Base-by-base conservation (phyloP, 75 land plant species). In the Picea glauca region DNA sequence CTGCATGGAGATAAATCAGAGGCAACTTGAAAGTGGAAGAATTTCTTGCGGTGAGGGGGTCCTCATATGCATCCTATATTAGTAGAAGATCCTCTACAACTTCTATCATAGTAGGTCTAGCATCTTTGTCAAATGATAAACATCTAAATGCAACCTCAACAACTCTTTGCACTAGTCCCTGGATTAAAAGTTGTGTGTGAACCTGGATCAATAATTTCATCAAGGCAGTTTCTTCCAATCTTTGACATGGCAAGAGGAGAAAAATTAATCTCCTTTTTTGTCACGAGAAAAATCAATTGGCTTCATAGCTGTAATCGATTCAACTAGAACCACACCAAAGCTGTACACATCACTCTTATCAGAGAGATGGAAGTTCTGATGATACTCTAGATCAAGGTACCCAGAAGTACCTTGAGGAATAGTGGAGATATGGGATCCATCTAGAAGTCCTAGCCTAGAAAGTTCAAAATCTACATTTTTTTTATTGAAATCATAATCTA, bases 311-410 rank as follows among this genome's bases (percentile, higher is more conserved):
- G 82, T 84, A 75, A 84, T 72, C 20, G 80, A 70, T 75, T 84
- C 82, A 62, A 84, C 59, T 32, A 84, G 83, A 40, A 84, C 76
- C 30, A 84, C 85, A 17, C 85, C 82, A 61, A 80, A 84, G 46
- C 82, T 80, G 63, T 84, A 84, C 6, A 84, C 85, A 61, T 84
- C 82, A 31, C 82, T 80, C 79, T 80, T 84, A 32, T 80, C 78
- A n/a, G 85, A 75, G 0, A 82, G 75, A 33, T 77, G 81, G 20
- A 68, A 82, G 35, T 75, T 40, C 23, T 82, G 81, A 58, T 78
- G 83, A 21, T 82, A 82, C 38, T 78, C 80, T 12, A 76, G 83
- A 58, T 82, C 80, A 4, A 82, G 75, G 74, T 82, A 82, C 46
- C 83, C 83, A 1, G 74, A 68, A 26, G 83, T 82, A 14, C 83